phyloP scores from a whole-genome alignment of 441 rosid species.

The Bocquillonia castaneifolia region DNA sequence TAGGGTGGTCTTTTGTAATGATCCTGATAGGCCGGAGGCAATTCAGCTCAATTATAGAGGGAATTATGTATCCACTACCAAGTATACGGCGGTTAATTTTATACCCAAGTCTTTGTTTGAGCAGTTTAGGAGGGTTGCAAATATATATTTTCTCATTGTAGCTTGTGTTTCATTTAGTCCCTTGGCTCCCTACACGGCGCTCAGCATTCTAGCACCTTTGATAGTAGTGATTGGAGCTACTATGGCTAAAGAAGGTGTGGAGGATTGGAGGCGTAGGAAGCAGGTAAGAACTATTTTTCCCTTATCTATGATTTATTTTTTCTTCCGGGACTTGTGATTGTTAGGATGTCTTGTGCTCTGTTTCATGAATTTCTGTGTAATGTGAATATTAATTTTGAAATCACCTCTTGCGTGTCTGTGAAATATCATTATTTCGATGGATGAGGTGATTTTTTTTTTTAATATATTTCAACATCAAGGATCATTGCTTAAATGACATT shows the following conservation, averaged over 20 bases:
- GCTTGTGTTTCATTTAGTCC: conserved; percentile 74
- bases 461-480: no score
- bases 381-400: not conserved
- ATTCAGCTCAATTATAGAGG: conserved; percentile 49
- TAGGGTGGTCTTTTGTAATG: conserved; percentile 83
- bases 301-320: not conserved
- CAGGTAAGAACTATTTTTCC: conserved; percentile 44
- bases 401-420: no score
- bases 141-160: conserved; percentile 70
- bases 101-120: conserved; percentile 97
- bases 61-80: conserved; percentile 83
- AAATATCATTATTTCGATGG: no score
- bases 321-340: not conserved
- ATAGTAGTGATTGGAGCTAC: conserved; percentile 82
- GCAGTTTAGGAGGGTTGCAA: conserved; percentile 97
- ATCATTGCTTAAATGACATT: no score
- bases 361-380: not conserved
- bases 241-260: conserved; percentile 84
- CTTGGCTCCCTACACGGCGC: conserved; percentile 70
- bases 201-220: conserved; percentile 70
- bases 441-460: no score
- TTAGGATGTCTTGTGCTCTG: not conserved
- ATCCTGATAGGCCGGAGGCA: conserved; percentile 64
- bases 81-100: conserved; percentile 73
- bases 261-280: conserved; percentile 76